phyloP scores from a whole-genome alignment of 495 filamentous ascomycete genomes.

The Collariella sp. region DNA sequence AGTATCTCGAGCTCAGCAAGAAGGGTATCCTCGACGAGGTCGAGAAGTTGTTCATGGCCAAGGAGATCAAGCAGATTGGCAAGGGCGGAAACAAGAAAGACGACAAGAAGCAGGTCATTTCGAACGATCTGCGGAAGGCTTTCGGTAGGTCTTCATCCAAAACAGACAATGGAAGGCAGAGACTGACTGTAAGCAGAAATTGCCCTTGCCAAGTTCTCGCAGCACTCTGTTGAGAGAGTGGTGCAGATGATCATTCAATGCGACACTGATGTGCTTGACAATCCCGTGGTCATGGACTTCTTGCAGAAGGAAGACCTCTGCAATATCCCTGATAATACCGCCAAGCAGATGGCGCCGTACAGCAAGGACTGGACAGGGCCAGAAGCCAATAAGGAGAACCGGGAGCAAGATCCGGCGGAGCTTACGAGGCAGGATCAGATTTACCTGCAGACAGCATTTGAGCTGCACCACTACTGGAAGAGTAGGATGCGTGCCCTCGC shows the following conservation, averaged over 20 bases:
- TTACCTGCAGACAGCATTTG: slow-evolving; percentile 85
- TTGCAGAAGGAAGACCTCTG: slow-evolving; percentile 85
- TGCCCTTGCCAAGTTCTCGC: slow-evolving; percentile 80
- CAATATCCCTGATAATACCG: slow-evolving; percentile 79
- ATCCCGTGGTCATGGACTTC: slow-evolving; percentile 95
- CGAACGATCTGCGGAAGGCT: slow-evolving; percentile 78
- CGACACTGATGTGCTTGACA: slow-evolving; percentile 84
- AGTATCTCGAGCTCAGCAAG: slow-evolving; percentile 82
- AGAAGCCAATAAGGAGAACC: slow-evolving; percentile 64
- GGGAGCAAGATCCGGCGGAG: slow-evolving; percentile 81
- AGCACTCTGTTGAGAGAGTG: slow-evolving; percentile 68
- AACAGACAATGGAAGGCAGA: background rate
- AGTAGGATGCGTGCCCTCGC: slow-evolving; percentile 84
- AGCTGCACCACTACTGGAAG: slow-evolving; percentile 98
- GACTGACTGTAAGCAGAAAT: slow-evolving; percentile 53
- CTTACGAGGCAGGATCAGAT: slow-evolving; percentile 93
- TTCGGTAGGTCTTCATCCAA: slow-evolving; percentile 49
- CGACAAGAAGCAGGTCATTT: slow-evolving; percentile 97
- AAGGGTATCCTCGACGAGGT: slow-evolving; percentile 96
- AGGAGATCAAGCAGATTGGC: slow-evolving; percentile 84
- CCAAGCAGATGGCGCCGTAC: slow-evolving; percentile 89
- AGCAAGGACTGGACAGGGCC: slow-evolving; percentile 94
- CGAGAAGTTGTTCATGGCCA: slow-evolving; percentile 93
- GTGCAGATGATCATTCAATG: slow-evolving; percentile 93
- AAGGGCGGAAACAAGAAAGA: slow-evolving; percentile 57